Conservation (phyloP, 306 rosid genomes). For the Carpinus fangiana region DNA sequence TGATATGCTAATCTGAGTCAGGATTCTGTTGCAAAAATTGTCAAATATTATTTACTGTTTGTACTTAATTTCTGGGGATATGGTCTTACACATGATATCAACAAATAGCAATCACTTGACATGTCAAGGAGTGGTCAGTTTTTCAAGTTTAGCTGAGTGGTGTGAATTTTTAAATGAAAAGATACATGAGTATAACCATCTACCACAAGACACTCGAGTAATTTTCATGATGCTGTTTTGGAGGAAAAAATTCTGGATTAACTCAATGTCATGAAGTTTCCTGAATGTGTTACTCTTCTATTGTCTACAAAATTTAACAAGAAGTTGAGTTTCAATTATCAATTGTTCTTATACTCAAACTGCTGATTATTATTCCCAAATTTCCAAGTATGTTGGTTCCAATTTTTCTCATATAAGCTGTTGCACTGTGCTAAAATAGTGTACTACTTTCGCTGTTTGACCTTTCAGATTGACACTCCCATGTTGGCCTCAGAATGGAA, state of each 20-base stretch:
- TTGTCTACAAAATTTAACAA: background rate
- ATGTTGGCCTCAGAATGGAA: conserved; percentile 93
- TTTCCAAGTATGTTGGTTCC: background rate
- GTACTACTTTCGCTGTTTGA: conserved; percentile 35
- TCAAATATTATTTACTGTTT: conserved; percentile 6
- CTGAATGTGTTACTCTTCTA: background rate
- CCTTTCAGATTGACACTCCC: conserved; percentile 85
- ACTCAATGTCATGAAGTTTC: conserved; percentile 2
- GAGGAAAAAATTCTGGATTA: background rate
- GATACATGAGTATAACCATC: background rate
- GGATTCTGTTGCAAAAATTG: conserved; percentile 10
- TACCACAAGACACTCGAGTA: background rate
- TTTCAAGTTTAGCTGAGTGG: background rate
- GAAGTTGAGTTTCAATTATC: background rate
- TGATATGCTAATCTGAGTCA: conserved; percentile 14
- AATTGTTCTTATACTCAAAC: background rate
- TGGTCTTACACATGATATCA: conserved; percentile 12
- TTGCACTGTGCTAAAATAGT: conserved; percentile 21
- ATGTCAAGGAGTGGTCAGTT: background rate
- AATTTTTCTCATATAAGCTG: background rate
- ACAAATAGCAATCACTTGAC: background rate
- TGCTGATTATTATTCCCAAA: background rate
- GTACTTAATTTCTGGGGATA: background rate
- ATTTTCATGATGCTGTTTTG: background rate
- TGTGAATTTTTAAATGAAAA: background rate